These are phyloP conservation scores for Akanthomyces lecanii DNA, from an alignment of 2,329 filamentous ascomycete species.

Conservation along the genomic window DNA sequence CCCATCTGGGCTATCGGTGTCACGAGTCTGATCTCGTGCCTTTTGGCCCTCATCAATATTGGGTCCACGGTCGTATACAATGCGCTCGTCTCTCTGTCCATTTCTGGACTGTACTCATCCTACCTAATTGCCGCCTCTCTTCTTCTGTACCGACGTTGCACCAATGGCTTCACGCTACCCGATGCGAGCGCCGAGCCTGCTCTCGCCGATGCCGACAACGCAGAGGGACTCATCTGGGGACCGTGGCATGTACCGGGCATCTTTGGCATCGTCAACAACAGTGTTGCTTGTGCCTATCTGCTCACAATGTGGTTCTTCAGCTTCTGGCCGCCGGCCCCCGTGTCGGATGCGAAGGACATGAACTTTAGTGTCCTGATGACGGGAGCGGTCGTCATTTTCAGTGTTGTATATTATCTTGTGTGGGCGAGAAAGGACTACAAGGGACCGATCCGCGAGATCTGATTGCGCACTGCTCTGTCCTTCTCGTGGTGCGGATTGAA, in stretches of 20 bases:
- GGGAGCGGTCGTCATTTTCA: slow-evolving; percentile 38
- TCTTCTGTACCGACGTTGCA: slow-evolving; percentile 28
- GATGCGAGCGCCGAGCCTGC: slow-evolving; percentile 24
- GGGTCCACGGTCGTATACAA: slow-evolving; percentile 29
- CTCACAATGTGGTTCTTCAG: slow-evolving; percentile 53
- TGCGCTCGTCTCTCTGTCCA: slow-evolving; percentile 28
- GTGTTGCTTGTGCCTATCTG: slow-evolving; percentile 49
- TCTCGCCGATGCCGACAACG: slow-evolving; percentile 25
- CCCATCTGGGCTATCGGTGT: slow-evolving; percentile 27
- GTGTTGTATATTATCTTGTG: slow-evolving; percentile 42
- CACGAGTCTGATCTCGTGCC: slow-evolving; percentile 26
- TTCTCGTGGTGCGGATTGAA: no score
- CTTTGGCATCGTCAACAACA: slow-evolving; percentile 52
- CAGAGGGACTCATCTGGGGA: slow-evolving; percentile 41
- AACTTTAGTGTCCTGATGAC: slow-evolving; percentile 47
- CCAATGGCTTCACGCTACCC: slow-evolving; percentile 25
- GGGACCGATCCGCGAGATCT: slow-evolving; percentile 34
- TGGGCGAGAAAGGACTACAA: slow-evolving; percentile 41
- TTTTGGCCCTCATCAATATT: slow-evolving; percentile 32
- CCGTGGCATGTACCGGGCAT: slow-evolving; percentile 50
- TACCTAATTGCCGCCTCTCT: slow-evolving; percentile 28
- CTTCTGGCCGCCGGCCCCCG: slow-evolving; percentile 44
- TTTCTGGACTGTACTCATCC: slow-evolving; percentile 28
- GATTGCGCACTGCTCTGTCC: no score
- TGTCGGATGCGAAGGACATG: slow-evolving; percentile 33